Evolutionary conservation across 441 rosid species (phyloP), one percentile per base, ranked within the genome.

Genomic region (Melianthus villosus): DNA sequence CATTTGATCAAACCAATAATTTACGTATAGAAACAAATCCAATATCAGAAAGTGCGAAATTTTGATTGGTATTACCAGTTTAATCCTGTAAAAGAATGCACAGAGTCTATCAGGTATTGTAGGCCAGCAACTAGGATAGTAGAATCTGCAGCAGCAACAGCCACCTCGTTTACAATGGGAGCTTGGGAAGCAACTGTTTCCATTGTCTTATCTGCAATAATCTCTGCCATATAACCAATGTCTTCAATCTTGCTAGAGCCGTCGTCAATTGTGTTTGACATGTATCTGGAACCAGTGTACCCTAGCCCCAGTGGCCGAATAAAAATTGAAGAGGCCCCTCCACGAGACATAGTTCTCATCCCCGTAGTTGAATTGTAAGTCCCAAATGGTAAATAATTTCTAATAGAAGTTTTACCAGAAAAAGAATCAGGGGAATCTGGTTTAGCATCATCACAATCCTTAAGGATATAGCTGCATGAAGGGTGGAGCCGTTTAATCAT

Each of bases 71-170:
- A 3, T 29, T 61, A 69, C 75, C 75, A 69, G 45, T 53, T 65
- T 18, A 69, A 32, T 18, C 75, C 75, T 4, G 72, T 46, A 22
- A 58, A 65, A 0, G 72, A 62, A 59, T 69, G 75, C 7, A 65
- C 52, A 38, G 26, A 65, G 50, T 62, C 67, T 5, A 69, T 65
- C 57, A 65, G 33, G 54, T 69, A 32, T 48, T 65, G 72, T 40
- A 69, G 52, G 41, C 62, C 69, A 18, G 72, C 75, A 37, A 69
- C 71, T 39, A 72, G 72, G 31, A 37, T 53, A 39, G 40, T 49
- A 54, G 69, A 69, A 45, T 69, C 75, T n/a, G 69, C 72, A 7
- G 72, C 75, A 6, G 72, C 75, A 45, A 50, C 44, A 26, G 75
- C 72, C 57, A 69, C 75, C 33, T 65, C 72, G 22, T 52, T 65